These are phyloP conservation scores for Paecilomyces niveus DNA, from an alignment of 2,329 filamentous ascomycete genomes.

Conservation along the genomic window DNA sequence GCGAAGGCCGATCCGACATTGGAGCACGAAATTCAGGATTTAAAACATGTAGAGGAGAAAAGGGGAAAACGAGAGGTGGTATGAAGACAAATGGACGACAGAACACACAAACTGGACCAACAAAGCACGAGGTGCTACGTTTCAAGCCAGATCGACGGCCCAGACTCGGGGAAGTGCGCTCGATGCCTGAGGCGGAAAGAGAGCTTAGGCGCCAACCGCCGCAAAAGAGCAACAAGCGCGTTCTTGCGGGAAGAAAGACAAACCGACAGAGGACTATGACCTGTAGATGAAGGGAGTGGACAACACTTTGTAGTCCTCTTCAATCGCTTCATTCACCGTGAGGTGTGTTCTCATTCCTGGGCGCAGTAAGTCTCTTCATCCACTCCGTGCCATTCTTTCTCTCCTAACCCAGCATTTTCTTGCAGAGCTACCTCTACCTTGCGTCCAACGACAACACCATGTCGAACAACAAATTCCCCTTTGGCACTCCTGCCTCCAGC, in stretches of 20 bases:
- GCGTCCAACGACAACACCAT: constrained; percentile 18
- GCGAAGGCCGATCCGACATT: constrained; percentile 32
- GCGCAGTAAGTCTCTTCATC: constrained; percentile 15
- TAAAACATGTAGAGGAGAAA: constrained; percentile 13
- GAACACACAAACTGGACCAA: constrained; percentile 8
- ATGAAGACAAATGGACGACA: background rate
- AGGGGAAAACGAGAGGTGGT: background rate
- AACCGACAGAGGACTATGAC: background rate
- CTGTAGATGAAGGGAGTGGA: background rate
- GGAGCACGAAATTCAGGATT: constrained; percentile 8
- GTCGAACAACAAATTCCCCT: constrained; percentile 29
- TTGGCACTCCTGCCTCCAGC: constrained; percentile 30
- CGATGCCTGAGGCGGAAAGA: constrained; percentile 5
- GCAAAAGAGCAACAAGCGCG: constrained; percentile 10
- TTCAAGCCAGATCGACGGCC: constrained; percentile 14
- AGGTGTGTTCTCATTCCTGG: constrained; percentile 6
- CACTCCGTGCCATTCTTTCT: background rate
- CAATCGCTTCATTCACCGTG: background rate
- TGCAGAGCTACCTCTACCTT: constrained; percentile 17
- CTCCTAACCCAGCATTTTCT: constrained; percentile 4
- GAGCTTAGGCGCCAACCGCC: constrained; percentile 8
- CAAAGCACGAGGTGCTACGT: background rate
- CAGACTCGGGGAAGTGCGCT: constrained; percentile 4
- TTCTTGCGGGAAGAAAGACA: background rate
- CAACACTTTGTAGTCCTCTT: background rate